A percentile compares a stretch with the other conserved stretches of the same genome.
Conservation (phyloP, 495 filamentous ascomycete species). For the Astrothelium macrocarpum region DNA sequence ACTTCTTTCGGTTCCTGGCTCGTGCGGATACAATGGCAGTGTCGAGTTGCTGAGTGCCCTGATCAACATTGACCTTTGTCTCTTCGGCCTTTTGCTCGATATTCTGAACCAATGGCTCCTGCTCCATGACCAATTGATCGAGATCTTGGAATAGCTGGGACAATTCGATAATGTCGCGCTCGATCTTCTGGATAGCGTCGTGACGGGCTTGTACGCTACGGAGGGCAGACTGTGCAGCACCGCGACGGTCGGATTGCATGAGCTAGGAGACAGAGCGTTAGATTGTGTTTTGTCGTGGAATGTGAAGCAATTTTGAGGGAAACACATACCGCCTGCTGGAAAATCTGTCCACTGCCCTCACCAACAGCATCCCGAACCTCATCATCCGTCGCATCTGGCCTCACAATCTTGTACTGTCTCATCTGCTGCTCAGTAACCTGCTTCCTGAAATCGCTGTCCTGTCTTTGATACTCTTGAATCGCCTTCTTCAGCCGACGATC, state of each 20-base stretch:
- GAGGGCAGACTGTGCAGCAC: constrained; percentile 68
- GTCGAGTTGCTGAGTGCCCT: constrained; percentile 70
- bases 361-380: constrained; percentile 71
- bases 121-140: constrained; percentile 69
- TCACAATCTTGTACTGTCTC: constrained; percentile 81
- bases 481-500: constrained; percentile 69
- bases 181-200: constrained; percentile 82
- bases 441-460: constrained; percentile 67
- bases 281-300: too few species aligned
- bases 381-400: constrained; percentile 69
- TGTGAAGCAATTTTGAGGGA: too few species aligned
- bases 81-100: constrained; percentile 79
- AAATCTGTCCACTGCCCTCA: constrained; percentile 61
- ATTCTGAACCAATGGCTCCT: constrained; percentile 62
- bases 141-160: constrained; percentile 77
- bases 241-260: constrained; percentile 58
- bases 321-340: constrained; percentile 69
- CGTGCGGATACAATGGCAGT: constrained; percentile 71
- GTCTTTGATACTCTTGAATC: constrained; percentile 67
- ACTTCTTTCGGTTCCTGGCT: constrained; percentile 86
- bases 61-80: constrained; percentile 63
- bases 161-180: constrained; percentile 76
- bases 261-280: constrained; percentile 32
- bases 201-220: constrained; percentile 73
- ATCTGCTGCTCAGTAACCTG: constrained; percentile 72